Base-by-base conservation (phyloP, 2,329 filamentous ascomycete species). In the Botrytis fabae region DNA sequence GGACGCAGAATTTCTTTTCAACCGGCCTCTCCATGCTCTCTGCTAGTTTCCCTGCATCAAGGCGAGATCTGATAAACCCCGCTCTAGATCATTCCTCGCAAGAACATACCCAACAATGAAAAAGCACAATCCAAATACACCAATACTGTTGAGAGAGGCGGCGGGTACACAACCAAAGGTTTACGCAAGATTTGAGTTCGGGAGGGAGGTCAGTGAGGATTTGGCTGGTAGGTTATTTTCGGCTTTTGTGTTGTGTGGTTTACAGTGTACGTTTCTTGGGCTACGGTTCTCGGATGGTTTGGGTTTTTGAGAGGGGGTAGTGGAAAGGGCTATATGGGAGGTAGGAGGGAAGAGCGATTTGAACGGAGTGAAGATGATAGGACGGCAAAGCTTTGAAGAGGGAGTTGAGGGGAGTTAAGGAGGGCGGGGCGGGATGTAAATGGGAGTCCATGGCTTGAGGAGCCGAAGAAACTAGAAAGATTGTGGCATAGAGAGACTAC, bases 51-150 rank as follows among this genome's bases (percentile, higher is more conserved):
- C 40, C 20, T n/a, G 10, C 7, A 35, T 10, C 18, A 71, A 66
- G 18, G 18, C n/a, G n/a, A 54, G 46, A 48, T 28, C 70, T 72
- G 59, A 72, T 42, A 46, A 42, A 32, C 25, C 40, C 38, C n/a
- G 48, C 48, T 32, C 40, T 14, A 98, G 96, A 83, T 91, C 92
- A 44, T 99, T 99, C 85, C 88, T 99, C 78, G 92, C 91, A 77
- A 90, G 93, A 82, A 91, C 94, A 78, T 99, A 99, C 84, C 96
- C 96, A 64, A 96, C 93, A 74, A 98, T 99, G 95, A 99, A 99
- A 90, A 97, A 97, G 88, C 93, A 95, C 88, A 99, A 99, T 86
- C 96, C 96, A 73, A 86, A 93, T 83, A 95, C 89, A 66, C 96
- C 96, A 71, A 98, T 99, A 84, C 87, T 99, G 86, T 91, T 99